Base-by-base conservation (phyloP, 2,329 filamentous ascomycete species). In the Microcyclospora pomicola region DNA sequence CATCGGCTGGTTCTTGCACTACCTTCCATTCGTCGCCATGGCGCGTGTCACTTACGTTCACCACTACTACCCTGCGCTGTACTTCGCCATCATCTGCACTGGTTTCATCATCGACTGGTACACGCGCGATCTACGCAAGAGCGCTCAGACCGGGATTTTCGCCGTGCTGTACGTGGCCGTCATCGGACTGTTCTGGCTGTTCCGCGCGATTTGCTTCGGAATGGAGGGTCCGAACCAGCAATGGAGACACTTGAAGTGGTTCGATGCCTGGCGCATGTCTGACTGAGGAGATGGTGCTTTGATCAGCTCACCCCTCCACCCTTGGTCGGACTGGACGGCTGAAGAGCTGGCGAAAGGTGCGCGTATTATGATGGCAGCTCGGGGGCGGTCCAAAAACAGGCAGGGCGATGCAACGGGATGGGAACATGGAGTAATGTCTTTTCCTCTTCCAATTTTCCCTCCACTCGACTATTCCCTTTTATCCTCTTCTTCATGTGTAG, bases 31-130 rank as follows among this genome's bases (percentile, higher is more conserved):
- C 63, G 75, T 94, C 53, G 77, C 91, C 56, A 98, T 98, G 92
- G 91, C 86, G 9, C 84, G 91, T 71, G 91, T 98, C 43, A 98
- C 91, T 12, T 98, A 98, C 56, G 91, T 98, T 38, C 91, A 98
- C 62, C 91, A 98, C 67, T 98, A 98, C 70, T 98, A 96, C 62
- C 91, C 91, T 9, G 91, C 91, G 9, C 75, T 98, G 9, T 98
- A 96, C 69, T 98, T 96, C 60, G 87, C 91, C 52, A 94, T 98
- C 48, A 68, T 98, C 33, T 76, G 75, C 12, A 76, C 87, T 44
- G 88, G 87, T 38, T 98, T 98, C 71, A 73, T 86, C 49, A 65
- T 82, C 39, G 86, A 96, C 61, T 96, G 84, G 79, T 68, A 79
- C 45, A 75, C 85, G 34, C 72, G 78, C 47, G 77, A 73, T 52